These are phyloP conservation scores for Leishmania amazonensis DNA, from an alignment of 208 protist genomes.

Conservation along the genomic window DNA sequence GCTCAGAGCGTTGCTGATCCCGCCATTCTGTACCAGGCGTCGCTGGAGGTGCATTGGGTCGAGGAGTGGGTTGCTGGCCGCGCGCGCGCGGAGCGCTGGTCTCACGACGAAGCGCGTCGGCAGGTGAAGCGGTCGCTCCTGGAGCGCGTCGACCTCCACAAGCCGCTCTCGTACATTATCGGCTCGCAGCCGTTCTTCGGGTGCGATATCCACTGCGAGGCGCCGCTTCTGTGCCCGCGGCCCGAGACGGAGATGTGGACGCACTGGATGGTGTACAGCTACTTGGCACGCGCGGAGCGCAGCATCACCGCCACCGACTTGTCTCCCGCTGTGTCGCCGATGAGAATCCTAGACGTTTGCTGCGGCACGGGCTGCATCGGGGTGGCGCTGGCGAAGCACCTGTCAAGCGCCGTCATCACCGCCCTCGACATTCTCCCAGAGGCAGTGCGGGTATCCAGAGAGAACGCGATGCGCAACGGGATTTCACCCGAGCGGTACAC, in stretches of 20 bases:
- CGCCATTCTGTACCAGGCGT: slow-evolving; percentile 72
- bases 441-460: slow-evolving; percentile 45
- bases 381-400: slow-evolving; percentile 78
- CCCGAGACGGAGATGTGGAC: slow-evolving; percentile 92
- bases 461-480: slow-evolving; percentile 70
- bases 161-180: slow-evolving; percentile 89
- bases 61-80: slow-evolving; percentile 67
- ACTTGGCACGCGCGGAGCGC: slow-evolving; percentile 31
- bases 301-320: background rate
- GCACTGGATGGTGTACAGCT: slow-evolving; percentile 69
- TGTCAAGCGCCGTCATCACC: slow-evolving; percentile 48
- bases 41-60: slow-evolving; percentile 74
- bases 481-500: slow-evolving; percentile 49
- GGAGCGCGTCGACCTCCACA: slow-evolving; percentile 78
- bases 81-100: slow-evolving; percentile 1
- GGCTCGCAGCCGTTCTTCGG: slow-evolving; percentile 87
- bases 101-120: slow-evolving; percentile 36
- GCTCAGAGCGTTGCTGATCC: slow-evolving; percentile 35
- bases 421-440: slow-evolving; percentile 67
- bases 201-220: slow-evolving; percentile 66
- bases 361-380: slow-evolving; percentile 90
- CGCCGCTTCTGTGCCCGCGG: slow-evolving; percentile 80
- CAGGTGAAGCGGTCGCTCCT: slow-evolving; percentile 73
- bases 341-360: slow-evolving; percentile 84
- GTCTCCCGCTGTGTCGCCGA: background rate